A percentile compares a stretch with the other conserved stretches of the same genome.
Conservation (phyloP, 2,329 filamentous ascomycete genomes). For the Onygenales sp. region DNA sequence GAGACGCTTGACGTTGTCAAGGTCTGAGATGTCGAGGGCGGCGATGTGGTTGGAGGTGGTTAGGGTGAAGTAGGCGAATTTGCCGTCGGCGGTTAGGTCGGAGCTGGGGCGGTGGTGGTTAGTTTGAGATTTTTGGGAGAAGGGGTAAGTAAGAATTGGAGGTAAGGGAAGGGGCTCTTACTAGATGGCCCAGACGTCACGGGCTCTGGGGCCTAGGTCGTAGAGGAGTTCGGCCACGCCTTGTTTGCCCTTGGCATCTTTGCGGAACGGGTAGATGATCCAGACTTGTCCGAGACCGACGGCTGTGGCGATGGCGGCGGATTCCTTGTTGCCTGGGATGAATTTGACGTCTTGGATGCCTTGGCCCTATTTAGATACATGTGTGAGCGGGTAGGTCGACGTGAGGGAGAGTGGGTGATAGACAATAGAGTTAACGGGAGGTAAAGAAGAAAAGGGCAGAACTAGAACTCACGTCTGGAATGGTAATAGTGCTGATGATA, state of each 20-base stretch:
- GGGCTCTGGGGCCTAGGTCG: constrained; percentile 48
- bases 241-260: constrained; percentile 45
- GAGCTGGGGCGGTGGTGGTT: constrained; percentile 26
- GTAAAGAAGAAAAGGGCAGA: neutral
- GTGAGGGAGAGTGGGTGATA: neutral
- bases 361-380: constrained; percentile 29
- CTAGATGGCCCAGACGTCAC: constrained; percentile 50
- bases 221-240: constrained; percentile 50
- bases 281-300: constrained; percentile 52
- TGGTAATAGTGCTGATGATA: constrained; percentile 52
- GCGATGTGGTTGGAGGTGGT: constrained; percentile 55
- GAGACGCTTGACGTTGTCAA: constrained; percentile 51
- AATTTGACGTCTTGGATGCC: constrained; percentile 59
- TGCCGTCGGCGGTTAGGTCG: constrained; percentile 50
- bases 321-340: constrained; percentile 51
- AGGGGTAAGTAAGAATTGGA: neutral
- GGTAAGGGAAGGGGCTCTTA: constrained; percentile 14
- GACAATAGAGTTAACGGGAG: neutral
- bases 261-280: constrained; percentile 56
- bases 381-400: neutral
- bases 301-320: constrained; percentile 51
- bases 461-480: constrained; percentile 40
- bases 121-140: neutral
- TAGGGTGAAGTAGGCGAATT: constrained; percentile 50
- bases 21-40: constrained; percentile 51